Percentiles rank a stretch among this genome's conserved stretches.
Evolutionary conservation across 345 rosid genomes (phyloP).

Genomic region (Gossypium stocksii): DNA sequence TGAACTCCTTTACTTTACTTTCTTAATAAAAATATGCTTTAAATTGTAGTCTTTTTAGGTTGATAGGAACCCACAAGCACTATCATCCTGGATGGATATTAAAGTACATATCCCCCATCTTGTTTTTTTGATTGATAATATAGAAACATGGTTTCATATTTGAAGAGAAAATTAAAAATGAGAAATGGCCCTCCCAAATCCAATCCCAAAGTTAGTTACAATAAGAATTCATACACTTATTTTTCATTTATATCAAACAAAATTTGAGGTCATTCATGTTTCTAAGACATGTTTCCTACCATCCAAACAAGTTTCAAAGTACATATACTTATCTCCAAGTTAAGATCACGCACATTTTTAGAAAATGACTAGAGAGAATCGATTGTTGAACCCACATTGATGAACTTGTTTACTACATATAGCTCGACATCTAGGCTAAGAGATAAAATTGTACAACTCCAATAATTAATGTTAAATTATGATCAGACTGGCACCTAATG

Average conservation of each 20-base stretch:
- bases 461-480: too few relatives aligned
- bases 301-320: not conserved
- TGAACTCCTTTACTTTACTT: too few relatives aligned
- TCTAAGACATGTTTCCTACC: not conserved
- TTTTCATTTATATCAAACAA: not conserved
- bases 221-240: not conserved
- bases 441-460: not conserved
- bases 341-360: not conserved
- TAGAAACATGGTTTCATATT: not conserved
- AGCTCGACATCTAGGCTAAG: not conserved
- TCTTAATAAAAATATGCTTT: too few relatives aligned
- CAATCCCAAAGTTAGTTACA: not conserved
- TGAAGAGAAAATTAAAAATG: not conserved
- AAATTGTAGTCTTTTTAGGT: too few relatives aligned
- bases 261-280: conserved; percentile 4
- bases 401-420: too few relatives aligned
- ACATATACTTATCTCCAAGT: not conserved
- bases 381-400: not conserved
- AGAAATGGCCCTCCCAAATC: not conserved
- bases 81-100: not conserved
- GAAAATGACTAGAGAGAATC: not conserved
- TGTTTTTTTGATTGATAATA: not conserved
- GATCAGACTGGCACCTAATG: too few relatives aligned
- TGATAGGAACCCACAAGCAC: too few relatives aligned
- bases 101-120: not conserved